Base-by-base conservation (phyloP, 108 stramenopile species). In the Phaeodactylum tricornutum region DNA sequence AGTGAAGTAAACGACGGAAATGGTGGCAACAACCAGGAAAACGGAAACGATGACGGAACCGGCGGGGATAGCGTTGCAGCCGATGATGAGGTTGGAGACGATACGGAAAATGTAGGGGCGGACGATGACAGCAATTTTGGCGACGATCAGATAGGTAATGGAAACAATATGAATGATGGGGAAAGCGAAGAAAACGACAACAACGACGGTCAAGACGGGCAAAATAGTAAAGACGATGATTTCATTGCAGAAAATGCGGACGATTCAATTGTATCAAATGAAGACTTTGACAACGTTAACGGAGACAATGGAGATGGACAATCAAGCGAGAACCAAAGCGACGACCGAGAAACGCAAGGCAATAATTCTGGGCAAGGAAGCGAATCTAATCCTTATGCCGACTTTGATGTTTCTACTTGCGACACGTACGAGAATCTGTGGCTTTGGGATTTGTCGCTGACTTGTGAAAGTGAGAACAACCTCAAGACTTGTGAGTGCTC, bases 381-480 rank as follows among this genome's bases (percentile, higher is more conserved):
- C 2, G 17, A 16, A 21, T n/a, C n/a, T 16, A 29, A 55, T 28
- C 53, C 53, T 1, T 43, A 28, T 17, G 53, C 26, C 8, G 25
- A 54, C 25, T 75, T 64, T 41, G 47, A 81, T 39, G 53, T 81
- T 24, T 20, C 40, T 20, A 56, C 77, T 44, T 82, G 80, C 36
- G 52, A 49, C 16, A 66, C 71, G 0, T 82, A 75, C 55, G 52
- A 51, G 28, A 66, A 69, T 42, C 31, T 82, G 14, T 82, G 80
- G 80, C 23, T 69, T 16, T 82, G 75, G 75, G 80, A 82, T 50
- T 47, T 77, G 22, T 54, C 73, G 6, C 37, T 82, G 20, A 66
- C 80, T 1, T 82, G 80, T 44, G 52, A 60, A 3, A 58, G 57
- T 43, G 47, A 52, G 0, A n/a, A n/a, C n/a, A n/a, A n/a, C n/a